These are phyloP conservation scores for Alisma plantagoaquatica DNA, from an alignment of 106 monocot genomes.

Conservation along the genomic window DNA sequence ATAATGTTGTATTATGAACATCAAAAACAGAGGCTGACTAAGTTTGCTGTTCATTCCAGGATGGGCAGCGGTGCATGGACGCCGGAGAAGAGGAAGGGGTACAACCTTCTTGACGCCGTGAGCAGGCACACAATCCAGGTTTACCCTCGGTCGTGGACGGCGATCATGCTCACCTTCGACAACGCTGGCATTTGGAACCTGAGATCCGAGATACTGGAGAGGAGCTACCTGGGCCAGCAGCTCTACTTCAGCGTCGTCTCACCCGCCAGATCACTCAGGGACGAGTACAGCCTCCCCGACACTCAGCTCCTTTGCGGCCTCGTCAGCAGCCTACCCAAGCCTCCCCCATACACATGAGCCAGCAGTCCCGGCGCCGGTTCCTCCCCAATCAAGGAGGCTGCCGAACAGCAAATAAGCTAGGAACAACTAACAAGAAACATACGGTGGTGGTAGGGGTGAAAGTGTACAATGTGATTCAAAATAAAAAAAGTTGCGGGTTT, in stretches of 20 bases:
- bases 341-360: slow-evolving; percentile 35
- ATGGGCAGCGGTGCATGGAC: slow-evolving; percentile 49
- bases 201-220: slow-evolving; percentile 38
- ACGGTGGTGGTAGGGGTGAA: too few species aligned
- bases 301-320: slow-evolving; percentile 30
- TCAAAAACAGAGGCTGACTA: too few species aligned
- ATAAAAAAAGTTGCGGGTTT: too few species aligned
- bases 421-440: too few species aligned
- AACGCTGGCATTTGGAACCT: slow-evolving; percentile 65
- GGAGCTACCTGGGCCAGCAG: slow-evolving; percentile 55
- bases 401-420: too few species aligned
- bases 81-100: slow-evolving; percentile 28
- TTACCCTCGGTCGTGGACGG: slow-evolving; percentile 50
- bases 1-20: background rate
- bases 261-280: slow-evolving; percentile 43
- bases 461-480: too few species aligned
- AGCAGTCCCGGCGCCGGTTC: too few species aligned
- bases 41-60: slow-evolving; percentile 14
- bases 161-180: slow-evolving; percentile 54
- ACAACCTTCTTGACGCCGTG: slow-evolving; percentile 55
- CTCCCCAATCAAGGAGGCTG: too few species aligned
- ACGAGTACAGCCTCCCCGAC: slow-evolving; percentile 59
- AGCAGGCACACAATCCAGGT: slow-evolving; percentile 60
- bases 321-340: slow-evolving; percentile 30
- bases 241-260: slow-evolving; percentile 63